Evolutionary conservation across 768 basidiomycete species (phyloP).

Genomic region (Mycena floridula): DNA sequence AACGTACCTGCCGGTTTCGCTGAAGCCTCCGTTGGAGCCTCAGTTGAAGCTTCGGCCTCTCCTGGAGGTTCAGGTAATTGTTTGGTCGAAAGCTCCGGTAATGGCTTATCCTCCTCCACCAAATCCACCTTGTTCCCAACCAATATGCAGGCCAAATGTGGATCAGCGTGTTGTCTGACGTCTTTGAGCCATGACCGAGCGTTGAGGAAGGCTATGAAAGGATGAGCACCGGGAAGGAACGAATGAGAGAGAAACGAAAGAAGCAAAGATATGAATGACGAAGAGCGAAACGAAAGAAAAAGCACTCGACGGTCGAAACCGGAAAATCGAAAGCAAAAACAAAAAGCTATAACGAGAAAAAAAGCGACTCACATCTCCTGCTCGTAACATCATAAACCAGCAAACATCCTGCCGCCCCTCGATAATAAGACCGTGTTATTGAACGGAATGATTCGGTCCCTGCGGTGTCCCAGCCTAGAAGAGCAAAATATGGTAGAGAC

Average conservation of each 20-base stretch:
- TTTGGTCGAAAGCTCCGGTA: background rate
- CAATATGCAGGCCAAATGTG: slow-evolving; percentile 83
- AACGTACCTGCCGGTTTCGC: background rate
- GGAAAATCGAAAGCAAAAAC: background rate
- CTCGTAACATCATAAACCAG: slow-evolving; percentile 91
- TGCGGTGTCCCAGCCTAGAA: slow-evolving; percentile 92
- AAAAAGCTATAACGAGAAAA: slow-evolving; percentile 2
- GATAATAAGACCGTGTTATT: slow-evolving; percentile 87
- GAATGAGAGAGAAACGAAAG: slow-evolving; percentile 2
- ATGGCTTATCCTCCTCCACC: slow-evolving; percentile 33
- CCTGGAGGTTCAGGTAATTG: background rate
- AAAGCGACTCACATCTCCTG: slow-evolving; percentile 53
- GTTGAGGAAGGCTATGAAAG: slow-evolving; percentile 55
- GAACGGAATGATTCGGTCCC: slow-evolving; percentile 85
- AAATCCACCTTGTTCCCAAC: slow-evolving; percentile 91
- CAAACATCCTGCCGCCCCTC: slow-evolving; percentile 79
- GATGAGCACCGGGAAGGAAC: background rate
- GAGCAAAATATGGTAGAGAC: no score
- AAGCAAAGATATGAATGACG: no score
- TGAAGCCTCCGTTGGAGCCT: background rate
- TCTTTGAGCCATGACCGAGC: slow-evolving; percentile 79
- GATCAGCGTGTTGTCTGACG: slow-evolving; percentile 83
- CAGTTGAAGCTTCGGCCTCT: slow-evolving; percentile 5
- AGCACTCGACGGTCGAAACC: background rate
- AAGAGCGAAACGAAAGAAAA: no score